phyloP scores from a whole-genome alignment of 1,139 yeast genomes.

The Nakaseomyces bracarensis region DNA sequence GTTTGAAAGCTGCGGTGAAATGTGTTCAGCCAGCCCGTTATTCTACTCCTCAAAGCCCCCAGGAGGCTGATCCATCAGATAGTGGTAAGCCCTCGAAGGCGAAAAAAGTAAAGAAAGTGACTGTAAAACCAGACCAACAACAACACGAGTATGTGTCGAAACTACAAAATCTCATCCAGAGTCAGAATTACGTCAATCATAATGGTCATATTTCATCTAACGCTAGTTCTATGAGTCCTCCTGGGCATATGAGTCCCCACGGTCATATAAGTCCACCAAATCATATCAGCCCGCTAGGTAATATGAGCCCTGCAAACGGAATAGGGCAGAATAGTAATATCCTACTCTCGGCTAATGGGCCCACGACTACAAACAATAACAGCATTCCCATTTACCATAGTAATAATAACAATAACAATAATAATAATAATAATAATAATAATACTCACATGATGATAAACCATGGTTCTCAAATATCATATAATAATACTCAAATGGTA shows the following conservation, averaged over 20 bases:
- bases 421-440: neutral
- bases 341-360: too few species aligned
- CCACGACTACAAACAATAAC: too few species aligned
- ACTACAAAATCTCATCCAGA: constrained; percentile 1
- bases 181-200: neutral
- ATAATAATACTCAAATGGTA: neutral
- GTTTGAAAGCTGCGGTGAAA: constrained; percentile 47
- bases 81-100: neutral
- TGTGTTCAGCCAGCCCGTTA: constrained; percentile 55
- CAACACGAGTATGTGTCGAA: constrained; percentile 3
- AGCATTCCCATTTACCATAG: neutral
- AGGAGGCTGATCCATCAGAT: neutral
- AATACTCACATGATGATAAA: neutral
- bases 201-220: neutral
- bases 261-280: neutral
- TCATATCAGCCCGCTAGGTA: neutral
- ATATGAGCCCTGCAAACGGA: neutral
- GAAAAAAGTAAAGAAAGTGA: constrained; percentile 12
- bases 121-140: neutral
- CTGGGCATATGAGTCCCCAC: neutral
- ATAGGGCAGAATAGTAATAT: too few species aligned
- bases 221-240: neutral
- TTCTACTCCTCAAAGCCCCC: constrained; percentile 13
- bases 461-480: neutral
- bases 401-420: constrained; percentile 2